phyloP scores from a whole-genome alignment of 768 basidiomycete species.

The Royoungia palumana region DNA sequence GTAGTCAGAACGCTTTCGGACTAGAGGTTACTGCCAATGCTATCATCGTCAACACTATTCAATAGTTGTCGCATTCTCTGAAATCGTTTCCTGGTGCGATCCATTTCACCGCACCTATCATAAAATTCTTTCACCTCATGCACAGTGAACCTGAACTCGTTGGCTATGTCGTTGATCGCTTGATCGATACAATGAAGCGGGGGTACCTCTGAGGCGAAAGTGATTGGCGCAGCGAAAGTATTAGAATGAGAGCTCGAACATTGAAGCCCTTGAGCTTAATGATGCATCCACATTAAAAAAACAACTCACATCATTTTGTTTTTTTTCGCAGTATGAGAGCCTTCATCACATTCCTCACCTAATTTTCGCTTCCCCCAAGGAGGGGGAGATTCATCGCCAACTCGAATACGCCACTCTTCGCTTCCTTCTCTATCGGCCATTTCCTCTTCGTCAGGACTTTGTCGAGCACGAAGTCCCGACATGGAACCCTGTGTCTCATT shows the following conservation, averaged over 20 bases:
- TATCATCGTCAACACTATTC: constrained; percentile 27
- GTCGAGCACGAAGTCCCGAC: constrained; percentile 27
- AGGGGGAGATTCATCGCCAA: constrained; percentile 63
- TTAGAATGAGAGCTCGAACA: constrained; percentile 1
- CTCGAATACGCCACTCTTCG: constrained; percentile 63
- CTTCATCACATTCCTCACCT: constrained; percentile 35
- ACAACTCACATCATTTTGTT: constrained; percentile 39
- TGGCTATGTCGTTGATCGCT: constrained; percentile 62
- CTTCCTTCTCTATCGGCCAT: constrained; percentile 56
- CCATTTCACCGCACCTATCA: constrained; percentile 69
- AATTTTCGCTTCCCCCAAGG: constrained; percentile 64
- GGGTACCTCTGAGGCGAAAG: not conserved
- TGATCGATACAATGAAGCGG: constrained; percentile 64
- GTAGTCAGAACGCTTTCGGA: not conserved
- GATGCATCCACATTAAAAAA: not conserved
- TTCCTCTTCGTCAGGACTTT: constrained; percentile 60
- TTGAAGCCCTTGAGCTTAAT: constrained; percentile 4
- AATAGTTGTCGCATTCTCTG: constrained; percentile 58
- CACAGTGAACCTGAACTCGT: constrained; percentile 64
- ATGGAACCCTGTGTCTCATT: constrained; percentile 28
- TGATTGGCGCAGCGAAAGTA: constrained; percentile 3
- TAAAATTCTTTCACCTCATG: constrained; percentile 80
- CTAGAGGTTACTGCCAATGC: constrained; percentile 15
- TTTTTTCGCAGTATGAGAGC: constrained; percentile 39
- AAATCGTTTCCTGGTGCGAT: constrained; percentile 60